A percentile compares a stretch with the other conserved stretches of the same genome.
These are phyloP conservation scores for Scenedesmus sp. DNA, from an alignment of 163 green algal genomes.

Conservation along the genomic window DNA sequence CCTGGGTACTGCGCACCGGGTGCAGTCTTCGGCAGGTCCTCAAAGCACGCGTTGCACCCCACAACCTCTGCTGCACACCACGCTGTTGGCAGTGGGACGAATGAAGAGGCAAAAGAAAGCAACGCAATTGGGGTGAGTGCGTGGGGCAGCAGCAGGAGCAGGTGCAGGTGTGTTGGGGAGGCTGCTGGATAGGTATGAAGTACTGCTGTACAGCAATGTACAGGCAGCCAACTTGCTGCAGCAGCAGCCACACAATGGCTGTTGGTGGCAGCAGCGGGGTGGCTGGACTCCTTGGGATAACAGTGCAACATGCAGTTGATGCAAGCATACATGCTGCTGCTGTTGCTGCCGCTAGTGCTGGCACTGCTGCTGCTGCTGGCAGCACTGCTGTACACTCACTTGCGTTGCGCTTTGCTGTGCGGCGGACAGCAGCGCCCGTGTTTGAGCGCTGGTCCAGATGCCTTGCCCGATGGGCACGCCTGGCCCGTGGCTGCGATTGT, in stretches of 20 bases:
- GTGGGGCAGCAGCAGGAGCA: background rate
- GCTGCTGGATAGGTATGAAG: background rate
- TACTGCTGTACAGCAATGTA: background rate
- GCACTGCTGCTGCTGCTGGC: background rate
- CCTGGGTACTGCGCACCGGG: constrained; percentile 17
- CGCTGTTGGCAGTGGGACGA: background rate
- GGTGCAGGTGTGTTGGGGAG: too few species aligned
- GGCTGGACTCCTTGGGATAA: background rate
- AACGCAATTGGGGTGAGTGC: background rate
- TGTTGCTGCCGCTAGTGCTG: background rate
- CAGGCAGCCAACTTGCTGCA: background rate
- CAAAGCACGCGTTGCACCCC: constrained; percentile 6
- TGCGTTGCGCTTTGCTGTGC: background rate
- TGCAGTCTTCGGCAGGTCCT: background rate
- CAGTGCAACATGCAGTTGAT: background rate
- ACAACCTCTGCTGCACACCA: constrained; percentile 28
- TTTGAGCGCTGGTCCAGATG: background rate
- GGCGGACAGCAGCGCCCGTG: background rate
- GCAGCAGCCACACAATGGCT: background rate
- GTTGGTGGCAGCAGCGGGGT: background rate
- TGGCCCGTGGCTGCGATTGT: background rate
- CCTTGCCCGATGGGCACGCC: background rate
- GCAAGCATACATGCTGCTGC: background rate
- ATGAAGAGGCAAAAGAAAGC: too few species aligned
- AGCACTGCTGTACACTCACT: background rate